Conservation (phyloP, 2,329 filamentous ascomycete genomes). For the Ceratocystis variospora region DNA sequence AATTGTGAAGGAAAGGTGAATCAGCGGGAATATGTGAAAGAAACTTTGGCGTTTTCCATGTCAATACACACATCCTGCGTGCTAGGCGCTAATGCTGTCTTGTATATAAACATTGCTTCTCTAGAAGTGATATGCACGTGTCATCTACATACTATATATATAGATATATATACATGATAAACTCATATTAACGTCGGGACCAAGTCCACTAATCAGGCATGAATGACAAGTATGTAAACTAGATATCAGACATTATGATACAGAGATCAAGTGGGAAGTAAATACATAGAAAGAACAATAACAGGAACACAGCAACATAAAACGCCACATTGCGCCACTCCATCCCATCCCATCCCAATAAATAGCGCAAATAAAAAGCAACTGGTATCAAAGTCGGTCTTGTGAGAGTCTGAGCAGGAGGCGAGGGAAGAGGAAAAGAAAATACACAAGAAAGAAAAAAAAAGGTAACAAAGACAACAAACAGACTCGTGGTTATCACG, state of each 20-base stretch:
- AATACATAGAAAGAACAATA: not conserved
- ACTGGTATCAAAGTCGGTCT: slow-evolving; percentile 1
- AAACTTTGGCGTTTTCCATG: not conserved
- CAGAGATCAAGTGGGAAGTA: not conserved
- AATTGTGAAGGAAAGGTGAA: not conserved
- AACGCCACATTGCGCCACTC: not conserved
- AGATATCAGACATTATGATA: slow-evolving; percentile 1
- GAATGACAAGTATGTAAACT: not conserved
- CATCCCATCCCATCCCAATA: not conserved
- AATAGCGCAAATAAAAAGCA: not conserved
- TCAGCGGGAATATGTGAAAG: not conserved
- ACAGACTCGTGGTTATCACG: too few relatives aligned
- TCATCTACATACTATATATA: not conserved
- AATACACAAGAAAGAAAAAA: not conserved
- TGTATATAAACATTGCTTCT: too few relatives aligned
- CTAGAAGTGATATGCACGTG: too few relatives aligned
- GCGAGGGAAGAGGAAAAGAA: not conserved
- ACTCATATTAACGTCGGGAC: too few relatives aligned
- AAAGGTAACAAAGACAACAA: not conserved
- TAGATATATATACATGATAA: not conserved
- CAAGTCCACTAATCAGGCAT: not conserved
- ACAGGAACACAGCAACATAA: not conserved
- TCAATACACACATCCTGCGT: not conserved
- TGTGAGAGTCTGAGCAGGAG: not conserved
- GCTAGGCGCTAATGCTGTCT: too few relatives aligned